A percentile compares a stretch with the other conserved stretches of the same genome.
Evolutionary conservation across 495 filamentous ascomycete species (phyloP).

Genomic region (Penicillium taxi): DNA sequence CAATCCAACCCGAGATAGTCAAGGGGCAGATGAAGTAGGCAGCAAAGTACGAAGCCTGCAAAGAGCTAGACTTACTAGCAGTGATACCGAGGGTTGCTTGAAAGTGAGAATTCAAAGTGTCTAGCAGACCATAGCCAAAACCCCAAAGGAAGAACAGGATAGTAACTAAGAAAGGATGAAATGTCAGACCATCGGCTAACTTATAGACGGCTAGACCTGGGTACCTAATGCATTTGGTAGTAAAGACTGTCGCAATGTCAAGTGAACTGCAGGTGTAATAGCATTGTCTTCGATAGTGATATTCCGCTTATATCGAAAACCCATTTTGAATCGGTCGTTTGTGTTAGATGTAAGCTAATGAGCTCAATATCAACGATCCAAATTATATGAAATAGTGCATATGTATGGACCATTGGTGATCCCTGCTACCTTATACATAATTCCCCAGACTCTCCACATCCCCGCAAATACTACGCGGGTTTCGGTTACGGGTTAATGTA

Average conservation of each 20-base stretch:
- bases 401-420: neutral
- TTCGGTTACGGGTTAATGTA: conserved; percentile 1
- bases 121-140: conserved; percentile 45
- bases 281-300: conserved; percentile 6
- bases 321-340: conserved; percentile 2
- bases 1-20: conserved; percentile 57
- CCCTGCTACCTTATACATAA: conserved; percentile 5
- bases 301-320: conserved; percentile 7
- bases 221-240: conserved; percentile 13
- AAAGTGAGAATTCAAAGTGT: conserved; percentile 49
- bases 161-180: conserved; percentile 12
- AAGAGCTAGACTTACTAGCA: conserved; percentile 32
- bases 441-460: conserved; percentile 2
- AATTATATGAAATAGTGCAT: neutral
- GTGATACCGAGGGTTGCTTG: conserved; percentile 42
- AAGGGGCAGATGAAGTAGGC: conserved; percentile 60
- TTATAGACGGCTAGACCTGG: neutral
- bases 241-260: conserved; percentile 14
- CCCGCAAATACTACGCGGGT: neutral
- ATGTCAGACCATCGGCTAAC: neutral
- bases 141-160: conserved; percentile 39
- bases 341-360: neutral
- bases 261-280: conserved; percentile 7
- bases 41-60: conserved; percentile 46
- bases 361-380: neutral